Base-by-base conservation (phyloP, 192 early-diverging fungal species). In the Umbelopsis sp. region DNA sequence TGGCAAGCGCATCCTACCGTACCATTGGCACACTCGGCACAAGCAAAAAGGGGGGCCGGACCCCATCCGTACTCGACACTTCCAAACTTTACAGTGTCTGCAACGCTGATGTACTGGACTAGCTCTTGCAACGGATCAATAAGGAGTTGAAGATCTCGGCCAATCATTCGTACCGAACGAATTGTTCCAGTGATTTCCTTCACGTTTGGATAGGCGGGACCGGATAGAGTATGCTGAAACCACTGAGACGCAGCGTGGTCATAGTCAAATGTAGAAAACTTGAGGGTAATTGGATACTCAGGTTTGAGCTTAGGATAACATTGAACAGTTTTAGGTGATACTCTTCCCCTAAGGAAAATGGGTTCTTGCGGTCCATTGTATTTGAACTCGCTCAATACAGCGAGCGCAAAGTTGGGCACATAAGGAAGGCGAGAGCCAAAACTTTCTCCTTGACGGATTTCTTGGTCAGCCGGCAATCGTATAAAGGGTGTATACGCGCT, bases 241-340 rank as follows among this genome's bases (percentile, higher is more conserved):
- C 56, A 62, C 56, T 62, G 56, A 20, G 29, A 22, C 16, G 56
- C 56, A 2, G 56, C 26, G 29, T 62, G 56, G 29, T 62, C 56
- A 34, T 62, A 62, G 29, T 62, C 31, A 14, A 62, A 62, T 32
- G 56, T 62, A 26, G 31, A 22, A 62, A 62, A 62, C 26, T 62
- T 62, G 26, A 62, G 17, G 24, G 56, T 62, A 29, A 62, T 62
- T 11, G 56, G 17, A 62, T 62, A 62, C 31, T 32, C 56, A n/a
- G 26, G 26, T 31, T 62, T 62, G 25, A 62, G 26, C 31, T 31
- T 31, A 32, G 56, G 26, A 34, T 20, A 22, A 20, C 7, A 62
- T 14, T 26, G 56, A 34, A 26, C 56, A 32, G 56, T 62, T 20
- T 20, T 22, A 11, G 17, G 26, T 5, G 56, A 62, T 3, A 62